phyloP scores from a whole-genome alignment of 2,329 filamentous ascomycete genomes.

The Claviceps cyperi region DNA sequence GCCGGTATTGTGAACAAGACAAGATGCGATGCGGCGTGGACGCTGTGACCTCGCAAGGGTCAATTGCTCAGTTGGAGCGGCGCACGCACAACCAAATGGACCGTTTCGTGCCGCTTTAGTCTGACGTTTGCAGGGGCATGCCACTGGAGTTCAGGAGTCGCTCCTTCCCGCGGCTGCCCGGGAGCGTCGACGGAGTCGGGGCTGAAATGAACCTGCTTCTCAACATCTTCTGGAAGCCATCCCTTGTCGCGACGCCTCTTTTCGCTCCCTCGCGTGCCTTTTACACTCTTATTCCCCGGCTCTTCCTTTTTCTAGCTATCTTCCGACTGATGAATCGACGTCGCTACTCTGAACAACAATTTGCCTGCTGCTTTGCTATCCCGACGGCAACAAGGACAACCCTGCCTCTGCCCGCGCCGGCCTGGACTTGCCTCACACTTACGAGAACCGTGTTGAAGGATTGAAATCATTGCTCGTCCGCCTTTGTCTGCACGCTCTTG shows the following conservation, averaged over 20 bases:
- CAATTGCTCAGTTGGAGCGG: background rate
- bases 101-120: background rate
- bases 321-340: background rate
- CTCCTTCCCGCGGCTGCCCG: background rate
- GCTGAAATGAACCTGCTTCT: slow-evolving; percentile 9
- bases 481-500: background rate
- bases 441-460: background rate
- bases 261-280: slow-evolving; percentile 1
- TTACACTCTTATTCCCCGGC: slow-evolving; percentile 1
- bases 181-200: background rate
- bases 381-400: background rate
- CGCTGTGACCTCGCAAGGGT: background rate
- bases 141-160: background rate
- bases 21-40: background rate
- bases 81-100: background rate
- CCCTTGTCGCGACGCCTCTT: slow-evolving; percentile 4
- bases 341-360: background rate
- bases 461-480: slow-evolving; percentile 1
- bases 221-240: slow-evolving; percentile 19
- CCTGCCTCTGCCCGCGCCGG: background rate
- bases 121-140: background rate
- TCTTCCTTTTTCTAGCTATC: background rate
- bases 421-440: background rate
- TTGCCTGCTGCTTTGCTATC: background rate
- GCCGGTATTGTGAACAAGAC: no score